phyloP scores from a whole-genome alignment of 345 rosid genomes.

The Euphorbia pulcherrima region DNA sequence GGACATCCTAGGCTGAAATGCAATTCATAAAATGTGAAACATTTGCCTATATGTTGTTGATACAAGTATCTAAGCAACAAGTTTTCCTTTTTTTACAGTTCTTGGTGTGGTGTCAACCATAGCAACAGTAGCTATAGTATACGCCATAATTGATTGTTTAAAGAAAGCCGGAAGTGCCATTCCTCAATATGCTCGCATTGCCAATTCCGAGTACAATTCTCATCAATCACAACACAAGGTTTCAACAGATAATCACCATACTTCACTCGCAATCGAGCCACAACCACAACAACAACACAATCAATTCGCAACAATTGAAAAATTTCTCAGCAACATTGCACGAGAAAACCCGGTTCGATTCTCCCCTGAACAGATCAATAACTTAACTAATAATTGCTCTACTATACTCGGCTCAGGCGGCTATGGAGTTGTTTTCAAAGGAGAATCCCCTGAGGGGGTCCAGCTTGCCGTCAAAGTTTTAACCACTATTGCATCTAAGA shows the following conservation, averaged over 20 bases:
- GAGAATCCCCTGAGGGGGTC: conserved; percentile 13
- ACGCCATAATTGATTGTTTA: conserved; percentile 23
- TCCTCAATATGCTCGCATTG: conserved; percentile 19
- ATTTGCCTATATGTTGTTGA: too few species aligned
- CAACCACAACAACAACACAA: conserved; percentile 5
- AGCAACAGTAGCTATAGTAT: conserved; percentile 15
- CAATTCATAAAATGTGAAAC: too few species aligned
- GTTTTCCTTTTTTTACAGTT: too few species aligned
- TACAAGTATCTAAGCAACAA: too few species aligned
- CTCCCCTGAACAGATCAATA: conserved; percentile 18
- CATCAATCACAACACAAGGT: background rate
- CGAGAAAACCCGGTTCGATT: conserved; percentile 31
- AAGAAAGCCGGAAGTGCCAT: conserved; percentile 25
- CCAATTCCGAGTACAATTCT: background rate
- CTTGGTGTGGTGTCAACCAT: conserved; percentile 7
- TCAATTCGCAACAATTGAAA: conserved; percentile 21
- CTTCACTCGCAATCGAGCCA: background rate
- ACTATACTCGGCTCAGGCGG: conserved; percentile 27
- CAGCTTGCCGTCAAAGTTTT: conserved; percentile 31
- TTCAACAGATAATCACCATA: background rate
- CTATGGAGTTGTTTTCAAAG: conserved; percentile 32
- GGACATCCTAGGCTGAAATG: too few species aligned
- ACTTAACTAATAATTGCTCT: conserved; percentile 20
- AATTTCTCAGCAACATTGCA: conserved; percentile 18
- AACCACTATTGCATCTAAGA: background rate